Evolutionary conservation across 78 protist genomes (phyloP).

Genomic region (Monosiga brevicollis): DNA sequence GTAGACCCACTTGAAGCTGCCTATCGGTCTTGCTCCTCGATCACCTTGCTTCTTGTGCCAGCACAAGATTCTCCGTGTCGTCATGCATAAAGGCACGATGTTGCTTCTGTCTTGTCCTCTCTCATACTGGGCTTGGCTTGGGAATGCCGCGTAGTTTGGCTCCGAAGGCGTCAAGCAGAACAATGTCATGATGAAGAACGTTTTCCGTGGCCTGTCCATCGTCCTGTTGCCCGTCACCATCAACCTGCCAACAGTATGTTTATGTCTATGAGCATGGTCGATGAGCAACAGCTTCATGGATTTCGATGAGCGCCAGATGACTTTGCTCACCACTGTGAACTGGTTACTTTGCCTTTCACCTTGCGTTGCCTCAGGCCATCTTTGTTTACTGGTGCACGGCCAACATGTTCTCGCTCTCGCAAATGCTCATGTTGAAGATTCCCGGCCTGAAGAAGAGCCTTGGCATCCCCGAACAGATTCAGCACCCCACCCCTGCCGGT

Average conservation of each 20-base stretch:
- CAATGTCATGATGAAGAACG: not conserved
- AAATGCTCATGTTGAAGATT: not conserved
- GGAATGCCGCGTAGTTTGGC: not conserved
- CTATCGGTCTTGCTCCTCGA: not conserved
- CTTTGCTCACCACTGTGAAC: not conserved
- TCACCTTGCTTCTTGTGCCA: not conserved
- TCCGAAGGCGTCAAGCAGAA: not conserved
- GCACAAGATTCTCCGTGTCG: not conserved
- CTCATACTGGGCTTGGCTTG: not conserved
- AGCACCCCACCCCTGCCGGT: too few relatives aligned
- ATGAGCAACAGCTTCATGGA: not conserved
- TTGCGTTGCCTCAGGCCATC: too few relatives aligned
- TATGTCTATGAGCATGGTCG: not conserved
- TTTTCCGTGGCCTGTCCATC: not conserved
- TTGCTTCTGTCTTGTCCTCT: too few relatives aligned
- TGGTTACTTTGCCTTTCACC: not conserved
- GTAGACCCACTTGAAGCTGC: not conserved
- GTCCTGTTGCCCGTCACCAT: not conserved
- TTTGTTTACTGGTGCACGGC: not conserved
- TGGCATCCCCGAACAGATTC: too few relatives aligned
- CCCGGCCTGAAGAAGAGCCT: too few relatives aligned
- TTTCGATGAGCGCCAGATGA: not conserved
- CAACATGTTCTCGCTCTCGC: not conserved
- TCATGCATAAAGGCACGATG: too few relatives aligned
- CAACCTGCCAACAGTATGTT: not conserved